Evolutionary conservation across 805 yeast species (phyloP).

Genomic region (Saturnispora mendoncae): DNA sequence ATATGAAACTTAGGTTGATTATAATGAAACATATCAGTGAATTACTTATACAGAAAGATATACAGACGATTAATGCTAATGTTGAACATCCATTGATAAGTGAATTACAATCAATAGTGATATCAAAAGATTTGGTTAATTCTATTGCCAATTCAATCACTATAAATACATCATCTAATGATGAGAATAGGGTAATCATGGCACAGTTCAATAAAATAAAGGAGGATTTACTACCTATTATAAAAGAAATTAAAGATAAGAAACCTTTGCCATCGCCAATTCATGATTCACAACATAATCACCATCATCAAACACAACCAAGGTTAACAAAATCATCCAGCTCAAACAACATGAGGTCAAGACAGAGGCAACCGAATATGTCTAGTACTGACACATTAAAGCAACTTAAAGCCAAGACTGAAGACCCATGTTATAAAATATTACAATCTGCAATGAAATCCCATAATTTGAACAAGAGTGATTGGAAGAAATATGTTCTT

Average conservation of each 20-base stretch:
- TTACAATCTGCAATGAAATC: conserved; percentile 82
- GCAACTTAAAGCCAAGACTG: conserved; percentile 76
- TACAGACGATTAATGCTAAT: conserved; percentile 13
- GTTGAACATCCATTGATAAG: conserved; percentile 20
- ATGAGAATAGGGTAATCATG: conserved; percentile 30
- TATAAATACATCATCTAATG: conserved; percentile 8
- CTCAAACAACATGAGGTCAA: conserved; percentile 40
- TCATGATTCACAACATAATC: background rate
- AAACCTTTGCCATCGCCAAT: conserved; percentile 62
- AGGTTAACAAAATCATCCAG: conserved; percentile 21
- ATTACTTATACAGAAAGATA: conserved; percentile 33
- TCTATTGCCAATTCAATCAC: conserved; percentile 20
- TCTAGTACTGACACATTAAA: conserved; percentile 55
- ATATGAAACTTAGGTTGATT: conserved; percentile 46
- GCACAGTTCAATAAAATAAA: conserved; percentile 50
- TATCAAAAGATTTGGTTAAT: conserved; percentile 21
- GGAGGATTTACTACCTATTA: conserved; percentile 57
- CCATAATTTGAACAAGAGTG: conserved; percentile 67
- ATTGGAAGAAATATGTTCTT: conserved; percentile 82
- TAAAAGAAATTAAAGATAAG: conserved; percentile 52
- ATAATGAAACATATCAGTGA: conserved; percentile 54
- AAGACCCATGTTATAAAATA: conserved; percentile 84
- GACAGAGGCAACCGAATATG: conserved; percentile 32
- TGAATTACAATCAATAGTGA: conserved; percentile 20
- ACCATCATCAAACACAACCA: conserved; percentile 11